Conservation (phyloP, 768 basidiomycete genomes). For the Symmetrospora coprosmae region DNA sequence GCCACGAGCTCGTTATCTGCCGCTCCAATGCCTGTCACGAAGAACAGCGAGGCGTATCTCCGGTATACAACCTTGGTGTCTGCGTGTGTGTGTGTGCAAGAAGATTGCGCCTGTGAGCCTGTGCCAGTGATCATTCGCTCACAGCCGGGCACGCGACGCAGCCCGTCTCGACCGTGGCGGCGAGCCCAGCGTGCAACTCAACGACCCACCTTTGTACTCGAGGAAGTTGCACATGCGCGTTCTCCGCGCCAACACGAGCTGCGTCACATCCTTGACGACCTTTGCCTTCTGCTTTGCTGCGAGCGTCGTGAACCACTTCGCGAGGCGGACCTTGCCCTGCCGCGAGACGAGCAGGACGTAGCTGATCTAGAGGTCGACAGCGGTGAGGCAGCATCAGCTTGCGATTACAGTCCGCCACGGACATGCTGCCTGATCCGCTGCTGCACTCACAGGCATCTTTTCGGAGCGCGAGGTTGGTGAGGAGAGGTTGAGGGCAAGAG, state of each 20-base stretch:
- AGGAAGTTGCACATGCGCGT: constrained; percentile 91
- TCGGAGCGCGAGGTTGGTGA: too few relatives aligned
- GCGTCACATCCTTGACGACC: constrained; percentile 90
- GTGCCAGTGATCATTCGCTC: not conserved
- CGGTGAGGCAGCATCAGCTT: too few relatives aligned
- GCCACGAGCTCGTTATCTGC: constrained; percentile 82
- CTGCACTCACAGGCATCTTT: too few relatives aligned
- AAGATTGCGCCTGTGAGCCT: not conserved
- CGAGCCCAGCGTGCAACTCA: not conserved
- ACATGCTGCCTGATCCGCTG: too few relatives aligned
- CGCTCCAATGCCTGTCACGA: constrained; percentile 70
- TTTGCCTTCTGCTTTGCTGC: constrained; percentile 53
- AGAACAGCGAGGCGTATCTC: constrained; percentile 89
- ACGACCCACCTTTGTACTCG: constrained; percentile 73
- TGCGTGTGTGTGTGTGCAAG: constrained; percentile 33
- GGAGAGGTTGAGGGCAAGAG: too few relatives aligned
- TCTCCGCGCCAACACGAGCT: constrained; percentile 74
- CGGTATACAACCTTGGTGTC: constrained; percentile 82
- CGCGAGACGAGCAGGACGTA: constrained; percentile 69
- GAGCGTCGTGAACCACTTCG: constrained; percentile 90
- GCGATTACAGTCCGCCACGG: too few relatives aligned
- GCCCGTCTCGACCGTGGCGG: not conserved
- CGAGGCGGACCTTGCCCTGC: constrained; percentile 86
- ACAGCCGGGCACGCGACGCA: too few relatives aligned
- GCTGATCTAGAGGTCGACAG: constrained; percentile 11